Evolutionary conservation across 768 basidiomycete genomes (phyloP), one percentile per base, ranked within the genome.

Genomic region (Boletus huronensis): DNA sequence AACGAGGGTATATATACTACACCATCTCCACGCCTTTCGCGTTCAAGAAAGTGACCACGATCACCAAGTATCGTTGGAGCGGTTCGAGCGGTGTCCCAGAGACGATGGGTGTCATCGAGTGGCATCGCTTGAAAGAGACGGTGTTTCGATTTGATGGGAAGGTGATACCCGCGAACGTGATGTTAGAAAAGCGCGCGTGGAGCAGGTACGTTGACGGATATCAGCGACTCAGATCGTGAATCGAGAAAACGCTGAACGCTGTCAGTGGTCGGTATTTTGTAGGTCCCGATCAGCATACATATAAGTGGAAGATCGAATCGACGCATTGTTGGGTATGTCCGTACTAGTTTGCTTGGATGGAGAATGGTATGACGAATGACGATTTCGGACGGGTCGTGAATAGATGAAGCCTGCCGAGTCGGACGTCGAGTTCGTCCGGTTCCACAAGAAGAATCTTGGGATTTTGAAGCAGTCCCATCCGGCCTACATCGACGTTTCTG

Each of bases 261-360:
- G 8, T 8, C 34, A 74, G 74, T 28, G 63, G 64, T 26, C 70
- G 68, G n/a, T 59, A 67, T 17, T 75, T 75, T 48, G 53, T 54
- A 26, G 74, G 70, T 11, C 69, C 64, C 0, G 66, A 74, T 51
- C 61, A 57, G 2, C 60, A 48, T 9, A 54, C 57, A 25, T 75
- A 72, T 60, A 68, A 69, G 19, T 75, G 73, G 74, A 63, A 61
- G 25, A 25, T 71, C 11, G 63, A 61, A 9, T 50, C 54, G 19
- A 57, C 57, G 6, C 63, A 67, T 6, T 66, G 66, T 14, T 59
- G 63, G 64, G 71, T 69, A 48, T 19, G 66, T 57, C 3, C 14
- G 7, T n/a, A 25, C 10, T 6, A 13, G 17, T 17, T 25, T 46
- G 11, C 14, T 40, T 17, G 40, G 8, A 29, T 21, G 39, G 19